Evolutionary conservation across 139 green algal species (phyloP).

Genomic region (Auxenochlorella pyrenoidosa): DNA sequence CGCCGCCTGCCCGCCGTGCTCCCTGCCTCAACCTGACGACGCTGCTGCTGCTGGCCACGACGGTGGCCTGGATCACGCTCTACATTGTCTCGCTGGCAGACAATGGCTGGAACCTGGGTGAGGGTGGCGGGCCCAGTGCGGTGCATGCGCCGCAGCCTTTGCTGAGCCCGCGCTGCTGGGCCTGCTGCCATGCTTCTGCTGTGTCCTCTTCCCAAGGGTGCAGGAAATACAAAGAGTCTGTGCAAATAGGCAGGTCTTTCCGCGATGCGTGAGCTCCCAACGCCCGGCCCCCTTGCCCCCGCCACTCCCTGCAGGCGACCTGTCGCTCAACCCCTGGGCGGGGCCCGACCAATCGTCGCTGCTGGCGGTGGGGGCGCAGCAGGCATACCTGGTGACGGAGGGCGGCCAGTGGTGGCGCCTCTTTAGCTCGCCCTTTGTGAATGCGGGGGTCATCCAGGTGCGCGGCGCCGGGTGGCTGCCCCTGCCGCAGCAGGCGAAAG

Average conservation of each 20-base stretch:
- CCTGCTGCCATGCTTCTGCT: too few species aligned
- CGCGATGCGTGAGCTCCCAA: too few species aligned
- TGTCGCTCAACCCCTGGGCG: conserved; percentile 63
- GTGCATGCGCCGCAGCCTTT: too few species aligned
- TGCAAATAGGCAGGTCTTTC: too few species aligned
- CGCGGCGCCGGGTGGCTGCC: background rate
- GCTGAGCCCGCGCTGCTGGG: too few species aligned
- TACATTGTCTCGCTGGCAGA: conserved; percentile 50
- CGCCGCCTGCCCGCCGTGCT: background rate
- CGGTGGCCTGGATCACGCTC: conserved; percentile 41
- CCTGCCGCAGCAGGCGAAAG: too few species aligned
- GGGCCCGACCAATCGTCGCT: conserved; percentile 45
- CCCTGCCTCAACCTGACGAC: conserved; percentile 8
- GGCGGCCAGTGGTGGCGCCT: conserved; percentile 62
- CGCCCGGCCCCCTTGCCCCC: too few species aligned
- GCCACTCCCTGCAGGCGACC: background rate
- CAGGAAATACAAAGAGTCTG: too few species aligned
- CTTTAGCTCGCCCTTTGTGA: conserved; percentile 54
- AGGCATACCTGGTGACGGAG: conserved; percentile 29
- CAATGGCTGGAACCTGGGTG: conserved; percentile 55
- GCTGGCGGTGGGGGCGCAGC: conserved; percentile 44
- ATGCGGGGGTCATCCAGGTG: conserved; percentile 61
- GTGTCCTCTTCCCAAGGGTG: too few species aligned
- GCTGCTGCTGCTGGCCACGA: conserved; percentile 42
- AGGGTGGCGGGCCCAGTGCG: too few species aligned